Base-by-base conservation (phyloP, 164 flowering plant genomes). In the Litsea cubeba region DNA sequence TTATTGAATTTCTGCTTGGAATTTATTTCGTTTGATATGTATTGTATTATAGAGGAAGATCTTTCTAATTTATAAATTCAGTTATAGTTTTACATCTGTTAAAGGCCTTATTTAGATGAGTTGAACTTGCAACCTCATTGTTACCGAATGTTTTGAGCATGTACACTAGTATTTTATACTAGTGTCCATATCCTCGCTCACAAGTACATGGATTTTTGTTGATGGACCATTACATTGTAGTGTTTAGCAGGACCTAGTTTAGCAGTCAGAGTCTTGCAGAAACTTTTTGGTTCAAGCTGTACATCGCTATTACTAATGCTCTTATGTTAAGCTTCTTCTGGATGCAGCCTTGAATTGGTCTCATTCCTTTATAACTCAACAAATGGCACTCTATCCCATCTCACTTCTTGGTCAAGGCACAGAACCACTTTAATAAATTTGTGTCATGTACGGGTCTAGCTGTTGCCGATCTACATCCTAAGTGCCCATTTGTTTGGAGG, bases 11-110 rank as follows among this genome's bases (percentile, higher is more conserved):
- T 35, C 18, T 40, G 40, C 24, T 69, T 49, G 46, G 63, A 68
- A 26, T 26, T 50, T 20, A 4, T 30, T 18, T 28, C 23, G 1
- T 35, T 58, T 20, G 30, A 17, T 40, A 14, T 69, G 60, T 75
- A 72, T 75, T 75, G 78, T 79, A 79, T 40, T 57, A 75, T 79
- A 74, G 54, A 68, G 12, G 32, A 58, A 23, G 50, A 51, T 71
- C 6, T 35, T 64, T 22, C 8, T 65, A 28, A 65, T 40, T 65
- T 17, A 71, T 65, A 65, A 62, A 72, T 50, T 70, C 12, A 50
- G 4, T 76, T 25, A 54, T 11, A 28, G 46, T 50, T 24, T 49
- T 71, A 54, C 60, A 18, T 22, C 11, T 65, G 7, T 35, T 20
- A 68, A 35, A 68, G 2, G 2, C 17, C 54, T 8, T 63, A 22